phyloP scores from a whole-genome alignment of 2,329 filamentous ascomycete species.

The Pseudocercospora eumusae region DNA sequence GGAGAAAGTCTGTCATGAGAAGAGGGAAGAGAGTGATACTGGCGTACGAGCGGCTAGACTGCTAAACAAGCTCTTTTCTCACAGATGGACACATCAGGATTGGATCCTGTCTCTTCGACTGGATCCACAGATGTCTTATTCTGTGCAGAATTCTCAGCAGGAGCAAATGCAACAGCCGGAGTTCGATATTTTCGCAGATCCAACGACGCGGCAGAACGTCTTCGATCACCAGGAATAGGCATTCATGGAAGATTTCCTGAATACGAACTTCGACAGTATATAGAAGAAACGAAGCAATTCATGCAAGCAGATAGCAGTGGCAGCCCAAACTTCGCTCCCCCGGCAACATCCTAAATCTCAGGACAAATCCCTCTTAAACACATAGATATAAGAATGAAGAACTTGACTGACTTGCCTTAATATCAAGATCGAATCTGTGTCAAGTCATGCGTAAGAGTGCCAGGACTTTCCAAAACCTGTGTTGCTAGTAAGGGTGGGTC shows the following conservation, averaged over 20 bases:
- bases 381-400: no score
- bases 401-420: background rate
- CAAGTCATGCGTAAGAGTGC: background rate
- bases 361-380: no score
- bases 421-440: no score
- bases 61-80: slow-evolving; percentile 12
- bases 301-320: no score
- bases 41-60: slow-evolving; percentile 15
- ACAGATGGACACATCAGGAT: background rate
- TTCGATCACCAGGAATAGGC: slow-evolving; percentile 22
- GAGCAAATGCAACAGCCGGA: background rate
- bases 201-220: slow-evolving; percentile 12
- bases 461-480: background rate
- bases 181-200: background rate
- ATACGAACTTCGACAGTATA: slow-evolving; percentile 15
- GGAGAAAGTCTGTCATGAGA: slow-evolving; percentile 12
- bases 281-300: no score
- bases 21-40: slow-evolving; percentile 13
- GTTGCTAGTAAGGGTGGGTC: background rate
- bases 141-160: background rate
- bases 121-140: background rate
- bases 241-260: slow-evolving; percentile 20
- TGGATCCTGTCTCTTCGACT: background rate
- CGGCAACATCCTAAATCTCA: background rate
- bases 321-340: background rate